Base-by-base conservation (phyloP, 257 asterid genomes). In the Voacanga thouarsii region DNA sequence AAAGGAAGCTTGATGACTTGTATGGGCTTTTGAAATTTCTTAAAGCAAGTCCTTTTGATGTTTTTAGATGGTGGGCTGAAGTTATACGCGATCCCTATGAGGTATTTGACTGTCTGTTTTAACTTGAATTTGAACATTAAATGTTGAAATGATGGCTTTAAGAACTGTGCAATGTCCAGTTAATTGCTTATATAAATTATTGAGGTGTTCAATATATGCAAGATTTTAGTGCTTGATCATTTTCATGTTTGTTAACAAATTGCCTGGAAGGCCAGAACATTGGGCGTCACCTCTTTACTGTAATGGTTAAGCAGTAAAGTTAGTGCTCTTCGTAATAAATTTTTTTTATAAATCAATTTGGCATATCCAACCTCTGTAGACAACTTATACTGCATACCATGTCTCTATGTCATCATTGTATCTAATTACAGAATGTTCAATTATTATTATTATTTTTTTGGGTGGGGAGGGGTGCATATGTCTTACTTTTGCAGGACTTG, bases 11-110 rank as follows among this genome's bases (percentile, higher is more conserved):
- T 80, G 98, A 93, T 65, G 99, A 95, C 86, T 87, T 95, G 67
- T 91, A 87, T 79, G 99, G 97, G 79, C 97, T 95, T 71, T 76
- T 95, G 88, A 89, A 87, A 84, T 95, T 95, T 84, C 97, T 95
- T 64, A 89, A 82, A 79, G 90, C 96, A 76, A 87, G 93, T 84
- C 99, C 99, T 10, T 95, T 95, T 80, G 91, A 93, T 86, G 86
- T 81, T 76, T 79, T 87, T 51, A 89, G 94, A 79, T 95, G 98
- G 99, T 95, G 99, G 99, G 82, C 82, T 81, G 98, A 95, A 78
- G 97, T 91, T 71, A 91, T 95, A 71, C 85, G 94, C 60, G 87
- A 85, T 85, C 99, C 99, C 30, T 95, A 93, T 79, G 97, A 95
- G 99, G 99, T 95, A 76, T 74, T 78, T 66, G 57, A 39, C 18